Conservation (phyloP, 495 filamentous ascomycete genomes). For the Aspergillus sparsus region DNA sequence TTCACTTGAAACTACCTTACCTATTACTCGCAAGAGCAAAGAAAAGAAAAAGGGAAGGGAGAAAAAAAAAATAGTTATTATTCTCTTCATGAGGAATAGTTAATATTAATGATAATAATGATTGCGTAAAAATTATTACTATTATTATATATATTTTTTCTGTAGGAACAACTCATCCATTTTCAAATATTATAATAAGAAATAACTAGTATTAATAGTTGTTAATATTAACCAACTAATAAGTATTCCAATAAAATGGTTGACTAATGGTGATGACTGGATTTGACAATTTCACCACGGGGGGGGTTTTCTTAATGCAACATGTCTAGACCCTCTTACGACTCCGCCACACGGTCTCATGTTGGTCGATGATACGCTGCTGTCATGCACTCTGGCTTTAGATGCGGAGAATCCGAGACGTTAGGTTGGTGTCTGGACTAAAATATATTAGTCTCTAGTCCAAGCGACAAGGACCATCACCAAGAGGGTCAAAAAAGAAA, state of each 20-base stretch:
- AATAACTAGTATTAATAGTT: not conserved
- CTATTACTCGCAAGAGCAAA: too few relatives aligned
- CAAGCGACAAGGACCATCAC: not conserved
- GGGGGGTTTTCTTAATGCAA: not conserved
- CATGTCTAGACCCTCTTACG: not conserved
- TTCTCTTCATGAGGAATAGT: too few relatives aligned
- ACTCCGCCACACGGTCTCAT: not conserved
- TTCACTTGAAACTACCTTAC: too few relatives aligned
- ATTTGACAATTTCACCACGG: not conserved
- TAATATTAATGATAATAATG: too few relatives aligned
- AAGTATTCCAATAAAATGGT: not conserved
- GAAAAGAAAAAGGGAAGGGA: too few relatives aligned
- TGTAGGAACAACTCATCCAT: too few relatives aligned
- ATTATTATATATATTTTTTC: too few relatives aligned
- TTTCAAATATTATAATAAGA: too few relatives aligned
- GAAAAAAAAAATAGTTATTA: too few relatives aligned
- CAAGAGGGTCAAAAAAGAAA: not conserved
- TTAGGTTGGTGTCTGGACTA: not conserved
- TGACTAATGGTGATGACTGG: not conserved
- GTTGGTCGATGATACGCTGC: not conserved
- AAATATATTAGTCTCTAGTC: not conserved
- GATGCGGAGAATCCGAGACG: not conserved
- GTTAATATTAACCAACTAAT: too few relatives aligned
- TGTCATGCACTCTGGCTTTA: not conserved
- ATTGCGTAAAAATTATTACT: too few relatives aligned